These are phyloP conservation scores for Pleomassaria siparia DNA, from an alignment of 2,329 filamentous ascomycete species.

Conservation along the genomic window DNA sequence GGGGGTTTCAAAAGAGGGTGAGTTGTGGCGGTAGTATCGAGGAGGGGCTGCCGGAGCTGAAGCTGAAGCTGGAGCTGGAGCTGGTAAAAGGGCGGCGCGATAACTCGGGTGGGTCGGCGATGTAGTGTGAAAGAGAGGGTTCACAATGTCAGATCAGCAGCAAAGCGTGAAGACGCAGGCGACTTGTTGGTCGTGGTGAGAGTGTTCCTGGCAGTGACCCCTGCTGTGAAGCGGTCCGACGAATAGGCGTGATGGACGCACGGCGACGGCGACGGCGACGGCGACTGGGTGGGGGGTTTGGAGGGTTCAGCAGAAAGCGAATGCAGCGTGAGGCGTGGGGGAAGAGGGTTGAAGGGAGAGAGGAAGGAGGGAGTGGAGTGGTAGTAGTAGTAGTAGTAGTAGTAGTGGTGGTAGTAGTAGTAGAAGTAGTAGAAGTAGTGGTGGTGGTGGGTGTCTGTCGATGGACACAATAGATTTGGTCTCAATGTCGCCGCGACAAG, in stretches of 20 bases:
- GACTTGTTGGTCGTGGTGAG: constrained; percentile 8
- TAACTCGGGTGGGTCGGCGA: constrained; percentile 9
- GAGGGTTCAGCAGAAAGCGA: constrained; percentile 4
- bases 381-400: no score
- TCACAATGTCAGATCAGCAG: not conserved
- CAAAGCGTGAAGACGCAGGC: constrained; percentile 2
- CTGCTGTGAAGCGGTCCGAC: constrained; percentile 7
- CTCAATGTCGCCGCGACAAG: not conserved
- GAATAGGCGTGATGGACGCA: constrained; percentile 2
- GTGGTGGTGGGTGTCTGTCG: no score
- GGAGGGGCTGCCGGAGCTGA: constrained; percentile 7
- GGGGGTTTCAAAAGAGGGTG: constrained; percentile 7
- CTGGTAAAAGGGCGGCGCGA: constrained; percentile 3
- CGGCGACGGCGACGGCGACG: constrained; percentile 4
- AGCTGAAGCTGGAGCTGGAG: not conserved
- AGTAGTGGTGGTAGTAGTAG: not conserved
- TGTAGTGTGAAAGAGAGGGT: constrained; percentile 2
- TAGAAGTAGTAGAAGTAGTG: not conserved
- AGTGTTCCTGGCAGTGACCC: constrained; percentile 5
- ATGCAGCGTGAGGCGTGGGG: constrained; percentile 1
- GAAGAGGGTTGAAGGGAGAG: constrained; percentile 2
- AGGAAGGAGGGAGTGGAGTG: not conserved
- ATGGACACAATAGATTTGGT: no score
- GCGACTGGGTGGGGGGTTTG: constrained; percentile 4
- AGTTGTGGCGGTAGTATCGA: constrained; percentile 7